Evolutionary conservation across 495 filamentous ascomycete species (phyloP).

Genomic region (Aspergillus heteromorphus): DNA sequence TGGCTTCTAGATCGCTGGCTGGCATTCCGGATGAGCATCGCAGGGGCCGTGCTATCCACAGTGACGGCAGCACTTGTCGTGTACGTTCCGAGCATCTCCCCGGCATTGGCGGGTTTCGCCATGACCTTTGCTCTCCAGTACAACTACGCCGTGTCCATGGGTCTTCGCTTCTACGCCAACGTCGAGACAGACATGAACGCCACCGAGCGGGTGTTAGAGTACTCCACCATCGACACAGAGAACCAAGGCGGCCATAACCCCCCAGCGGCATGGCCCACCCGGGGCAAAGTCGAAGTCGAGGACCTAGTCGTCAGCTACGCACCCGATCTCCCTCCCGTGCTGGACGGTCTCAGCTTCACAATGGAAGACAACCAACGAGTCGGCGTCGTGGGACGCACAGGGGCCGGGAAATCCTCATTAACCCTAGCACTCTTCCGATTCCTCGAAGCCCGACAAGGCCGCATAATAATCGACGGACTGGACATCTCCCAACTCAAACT

Average conservation of each 20-base stretch:
- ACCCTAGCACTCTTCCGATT: slow-evolving; percentile 83
- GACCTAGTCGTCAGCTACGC: slow-evolving; percentile 74
- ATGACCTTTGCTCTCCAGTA: slow-evolving; percentile 55
- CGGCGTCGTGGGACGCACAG: slow-evolving; percentile 81
- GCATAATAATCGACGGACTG: slow-evolving; percentile 68
- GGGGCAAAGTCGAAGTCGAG: slow-evolving; percentile 67
- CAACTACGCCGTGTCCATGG: slow-evolving; percentile 41
- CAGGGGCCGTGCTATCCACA: slow-evolving; percentile 65
- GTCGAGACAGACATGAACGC: slow-evolving; percentile 80
- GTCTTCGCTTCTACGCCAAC: slow-evolving; percentile 47
- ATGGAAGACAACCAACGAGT: slow-evolving; percentile 69
- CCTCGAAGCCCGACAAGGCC: slow-evolving; percentile 65
- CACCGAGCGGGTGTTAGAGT: slow-evolving; percentile 77
- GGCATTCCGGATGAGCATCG: slow-evolving; percentile 60
- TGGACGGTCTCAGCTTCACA: slow-evolving; percentile 68
- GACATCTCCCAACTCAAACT: slow-evolving; percentile 72
- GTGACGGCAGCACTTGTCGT: slow-evolving; percentile 63
- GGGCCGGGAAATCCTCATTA: slow-evolving; percentile 80
- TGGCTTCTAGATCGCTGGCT: slow-evolving; percentile 73
- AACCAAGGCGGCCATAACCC: slow-evolving; percentile 50
- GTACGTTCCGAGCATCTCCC: slow-evolving; percentile 56
- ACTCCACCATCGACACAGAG: slow-evolving; percentile 66
- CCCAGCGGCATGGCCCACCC: slow-evolving; percentile 75
- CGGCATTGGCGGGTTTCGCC: slow-evolving; percentile 76
- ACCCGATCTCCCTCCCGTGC: slow-evolving; percentile 64